Conservation (phyloP, 495 filamentous ascomycete species). For the Amniculicola lignicola region DNA sequence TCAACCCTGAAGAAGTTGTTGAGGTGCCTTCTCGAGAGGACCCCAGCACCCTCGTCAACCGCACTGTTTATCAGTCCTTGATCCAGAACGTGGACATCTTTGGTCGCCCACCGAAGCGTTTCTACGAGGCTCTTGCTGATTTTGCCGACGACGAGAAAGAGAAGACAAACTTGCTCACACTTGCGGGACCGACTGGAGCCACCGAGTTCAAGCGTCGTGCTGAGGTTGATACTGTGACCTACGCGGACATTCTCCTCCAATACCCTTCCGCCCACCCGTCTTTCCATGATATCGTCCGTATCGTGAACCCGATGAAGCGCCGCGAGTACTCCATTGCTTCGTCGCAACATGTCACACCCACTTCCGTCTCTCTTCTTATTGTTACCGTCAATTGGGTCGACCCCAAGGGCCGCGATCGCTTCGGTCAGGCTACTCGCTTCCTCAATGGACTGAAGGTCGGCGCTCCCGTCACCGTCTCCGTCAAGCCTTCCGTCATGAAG, state of each 20-base stretch:
- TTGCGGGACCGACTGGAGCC: conserved; percentile 81
- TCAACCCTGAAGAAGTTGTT: conserved; percentile 77
- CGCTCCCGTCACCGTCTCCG: conserved; percentile 75
- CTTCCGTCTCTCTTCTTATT: conserved; percentile 86
- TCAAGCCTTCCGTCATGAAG: conserved; percentile 99
- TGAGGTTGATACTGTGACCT: conserved; percentile 91
- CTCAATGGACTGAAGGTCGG: conserved; percentile 71
- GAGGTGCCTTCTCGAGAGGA: conserved; percentile 89
- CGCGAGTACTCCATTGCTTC: conserved; percentile 98
- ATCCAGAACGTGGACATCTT: conserved; percentile 96
- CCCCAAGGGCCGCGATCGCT: conserved; percentile 79
- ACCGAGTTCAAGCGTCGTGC: conserved; percentile 90
- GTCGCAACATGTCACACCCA: conserved; percentile 86
- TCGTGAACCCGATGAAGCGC: conserved; percentile 89
- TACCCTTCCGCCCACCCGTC: conserved; percentile 83
- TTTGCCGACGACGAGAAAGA: conserved; percentile 80
- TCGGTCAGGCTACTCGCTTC: conserved; percentile 89
- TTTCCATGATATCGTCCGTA: conserved; percentile 86
- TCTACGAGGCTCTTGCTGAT: conserved; percentile 88
- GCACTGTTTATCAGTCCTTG: conserved; percentile 90
- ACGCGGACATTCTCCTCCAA: conserved; percentile 82
- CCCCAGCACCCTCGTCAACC: conserved; percentile 69
- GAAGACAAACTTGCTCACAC: conserved; percentile 70
- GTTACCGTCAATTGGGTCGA: conserved; percentile 96
- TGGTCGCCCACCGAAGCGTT: conserved; percentile 91